Conservation (phyloP, 1,139 yeast genomes). For the Saccharomycopsis hybrid region DNA sequence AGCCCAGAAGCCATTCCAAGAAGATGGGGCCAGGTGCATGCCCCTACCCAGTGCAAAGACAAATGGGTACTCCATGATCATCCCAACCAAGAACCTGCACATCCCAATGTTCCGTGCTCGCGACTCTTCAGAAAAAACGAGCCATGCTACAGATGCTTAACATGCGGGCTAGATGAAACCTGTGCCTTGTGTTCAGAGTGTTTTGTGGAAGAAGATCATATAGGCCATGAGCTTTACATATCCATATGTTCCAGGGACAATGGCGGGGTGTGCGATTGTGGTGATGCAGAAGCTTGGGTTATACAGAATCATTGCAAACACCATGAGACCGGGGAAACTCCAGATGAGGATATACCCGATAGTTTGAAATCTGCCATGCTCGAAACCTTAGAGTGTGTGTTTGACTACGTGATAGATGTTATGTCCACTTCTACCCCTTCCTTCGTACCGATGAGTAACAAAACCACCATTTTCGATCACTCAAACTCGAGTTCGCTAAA, state of each 20-base stretch:
- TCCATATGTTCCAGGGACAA: slow-evolving; percentile 72
- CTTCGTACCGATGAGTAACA: slow-evolving; percentile 21
- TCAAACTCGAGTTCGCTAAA: slow-evolving; percentile 33
- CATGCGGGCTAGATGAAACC: slow-evolving; percentile 81
- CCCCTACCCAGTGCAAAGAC: slow-evolving; percentile 25
- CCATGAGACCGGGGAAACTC: slow-evolving; percentile 23
- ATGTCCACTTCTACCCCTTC: slow-evolving; percentile 34
- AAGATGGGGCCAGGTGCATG: slow-evolving; percentile 32
- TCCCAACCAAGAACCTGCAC: slow-evolving; percentile 38
- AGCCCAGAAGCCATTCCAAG: slow-evolving; percentile 26
- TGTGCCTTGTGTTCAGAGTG: slow-evolving; percentile 83
- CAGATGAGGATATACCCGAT: slow-evolving; percentile 30
- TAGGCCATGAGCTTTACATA: slow-evolving; percentile 69
- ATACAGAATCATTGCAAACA: slow-evolving; percentile 45
- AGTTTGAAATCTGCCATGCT: slow-evolving; percentile 33
- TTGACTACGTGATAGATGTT: slow-evolving; percentile 77
- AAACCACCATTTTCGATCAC: slow-evolving; percentile 22
- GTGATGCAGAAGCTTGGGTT: slow-evolving; percentile 77
- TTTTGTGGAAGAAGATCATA: slow-evolving; percentile 63
- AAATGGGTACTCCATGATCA: slow-evolving; percentile 28
- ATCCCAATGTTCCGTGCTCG: slow-evolving; percentile 71
- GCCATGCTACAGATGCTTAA: slow-evolving; percentile 73
- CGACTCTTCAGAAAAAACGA: slow-evolving; percentile 76
- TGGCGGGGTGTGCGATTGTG: slow-evolving; percentile 96
- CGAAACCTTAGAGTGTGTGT: slow-evolving; percentile 44